phyloP scores from a whole-genome alignment of 345 rosid genomes.

The Populus ilicifolia region DNA sequence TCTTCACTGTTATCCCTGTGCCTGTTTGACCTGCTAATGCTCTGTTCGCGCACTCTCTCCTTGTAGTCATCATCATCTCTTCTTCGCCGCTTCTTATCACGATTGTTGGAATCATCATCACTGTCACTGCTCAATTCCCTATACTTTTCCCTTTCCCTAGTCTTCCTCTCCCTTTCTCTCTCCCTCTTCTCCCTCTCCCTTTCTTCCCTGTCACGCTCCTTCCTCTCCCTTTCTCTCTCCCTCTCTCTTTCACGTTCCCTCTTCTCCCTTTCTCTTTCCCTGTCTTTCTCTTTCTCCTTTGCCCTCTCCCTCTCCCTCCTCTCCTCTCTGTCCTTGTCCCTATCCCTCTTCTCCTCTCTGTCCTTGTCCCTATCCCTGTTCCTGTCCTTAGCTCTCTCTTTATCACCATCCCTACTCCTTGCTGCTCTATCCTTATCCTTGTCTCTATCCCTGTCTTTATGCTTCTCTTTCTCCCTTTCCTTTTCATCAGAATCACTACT shows the following conservation, averaged over 20 bases:
- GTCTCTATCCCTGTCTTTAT: constrained; percentile 26
- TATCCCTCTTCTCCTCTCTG: constrained; percentile 20
- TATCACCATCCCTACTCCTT: constrained; percentile 14
- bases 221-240: constrained; percentile 9
- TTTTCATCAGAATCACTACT: constrained; percentile 47
- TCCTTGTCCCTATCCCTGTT: constrained; percentile 16
- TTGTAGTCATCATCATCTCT: constrained; percentile 52
- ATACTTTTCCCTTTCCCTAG: constrained; percentile 57
- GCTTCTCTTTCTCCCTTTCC: constrained; percentile 5
- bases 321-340: constrained; percentile 17
- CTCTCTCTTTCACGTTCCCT: constrained; percentile 9
- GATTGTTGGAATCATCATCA: constrained; percentile 47
- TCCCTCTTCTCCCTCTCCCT: constrained; percentile 32
- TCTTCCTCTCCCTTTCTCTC: constrained; percentile 52
- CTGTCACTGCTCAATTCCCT: constrained; percentile 48
- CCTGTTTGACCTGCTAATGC: constrained; percentile 51
- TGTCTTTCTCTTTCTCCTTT: neutral
- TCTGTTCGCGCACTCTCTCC: constrained; percentile 60
- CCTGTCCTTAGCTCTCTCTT: constrained; percentile 18
- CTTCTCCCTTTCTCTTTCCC: constrained; percentile 9
- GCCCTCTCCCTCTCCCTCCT: constrained; percentile 2
- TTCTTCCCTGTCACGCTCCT: constrained; percentile 2
- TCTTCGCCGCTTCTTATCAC: constrained; percentile 52
- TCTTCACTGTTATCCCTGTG: constrained; percentile 51
- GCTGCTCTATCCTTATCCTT: neutral